These are phyloP conservation scores for Rhizopogon rudus DNA, from an alignment of 768 basidiomycete genomes.

Conservation along the genomic window DNA sequence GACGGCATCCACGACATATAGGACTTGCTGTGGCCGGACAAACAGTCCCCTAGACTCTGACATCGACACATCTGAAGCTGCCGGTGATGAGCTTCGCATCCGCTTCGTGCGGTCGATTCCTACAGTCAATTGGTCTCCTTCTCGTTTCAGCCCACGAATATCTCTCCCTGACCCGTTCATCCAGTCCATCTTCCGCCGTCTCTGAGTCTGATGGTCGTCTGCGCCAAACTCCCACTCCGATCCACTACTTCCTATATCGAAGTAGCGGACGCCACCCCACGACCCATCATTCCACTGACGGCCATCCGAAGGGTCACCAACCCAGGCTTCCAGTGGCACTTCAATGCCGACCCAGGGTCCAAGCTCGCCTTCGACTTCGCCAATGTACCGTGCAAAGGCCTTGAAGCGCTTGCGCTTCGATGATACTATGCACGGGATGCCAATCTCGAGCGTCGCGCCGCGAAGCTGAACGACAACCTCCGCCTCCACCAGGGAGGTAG, in stretches of 20 bases:
- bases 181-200: conserved; percentile 38
- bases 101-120: conserved; percentile 47
- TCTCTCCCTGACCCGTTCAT: conserved; percentile 22
- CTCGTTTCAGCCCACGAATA: conserved; percentile 40
- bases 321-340: conserved; percentile 62
- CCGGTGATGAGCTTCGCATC: conserved; percentile 64
- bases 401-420: conserved; percentile 81
- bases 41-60: conserved; percentile 72
- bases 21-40: conserved; percentile 79
- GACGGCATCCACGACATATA: conserved; percentile 84
- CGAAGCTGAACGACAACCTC: conserved; percentile 28
- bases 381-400: conserved; percentile 85
- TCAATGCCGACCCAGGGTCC: conserved; percentile 93
- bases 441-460: conserved; percentile 77
- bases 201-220: conserved; percentile 40
- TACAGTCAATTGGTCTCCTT: conserved; percentile 48
- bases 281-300: conserved; percentile 85
- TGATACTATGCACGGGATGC: conserved; percentile 87
- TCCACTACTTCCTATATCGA: conserved; percentile 60
- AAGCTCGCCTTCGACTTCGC: conserved; percentile 73
- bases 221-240: conserved; percentile 63
- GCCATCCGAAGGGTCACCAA: conserved; percentile 47
- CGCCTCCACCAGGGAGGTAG: conserved; percentile 18
- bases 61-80: conserved; percentile 50
- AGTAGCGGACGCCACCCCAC: conserved; percentile 79